Base-by-base conservation (phyloP, 306 rosid genomes). In the Adenanthera pavonina region DNA sequence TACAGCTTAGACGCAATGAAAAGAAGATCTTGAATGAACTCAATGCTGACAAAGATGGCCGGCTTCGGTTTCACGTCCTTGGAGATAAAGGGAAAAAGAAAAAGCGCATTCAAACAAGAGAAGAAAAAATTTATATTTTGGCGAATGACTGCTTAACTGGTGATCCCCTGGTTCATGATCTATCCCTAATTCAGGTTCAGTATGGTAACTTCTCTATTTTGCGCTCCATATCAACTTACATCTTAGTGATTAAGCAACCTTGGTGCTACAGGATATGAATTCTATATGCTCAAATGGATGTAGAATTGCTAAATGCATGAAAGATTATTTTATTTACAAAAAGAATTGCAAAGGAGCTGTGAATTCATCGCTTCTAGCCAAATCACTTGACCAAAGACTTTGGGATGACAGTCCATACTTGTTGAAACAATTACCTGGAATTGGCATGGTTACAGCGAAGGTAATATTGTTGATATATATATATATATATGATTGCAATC, bases 391-490 rank as follows among this genome's bases (percentile, higher is more conserved):
- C 86, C 99, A 95, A 77, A 91, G 89, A 87, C 99, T 95, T 69
- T 95, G 99, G 99, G 99, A 93, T 86, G 96, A 92, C 49, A 95
- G 99, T 82, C 91, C 93, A 16, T 95, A 89, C 85, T 86, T 90
- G 86, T 86, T 95, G 92, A 95, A 92, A 87, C 99, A 95, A 79
- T 85, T 95, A 83, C 98, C 99, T 54, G 99, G 98, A 82, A 95
- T 95, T 78, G 99, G 99, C 79, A 90, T 95, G 96, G 97, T 95
- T 83, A 95, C 99, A 36, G 99, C 99, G 5, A 95, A 95, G 95
- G 99, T 92, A 53, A 78, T 66, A 83, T 30, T 79, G 68, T 80
- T 51, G 47, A 69, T 67, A 68, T 25, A 25, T 25, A 25, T 25
- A 25, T 25, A 25, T 25, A 67, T 15, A 30, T 48, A 19, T 74